Evolutionary conservation across 2,329 filamentous ascomycete genomes (phyloP).

Genomic region (Tolypocladium amazonense): DNA sequence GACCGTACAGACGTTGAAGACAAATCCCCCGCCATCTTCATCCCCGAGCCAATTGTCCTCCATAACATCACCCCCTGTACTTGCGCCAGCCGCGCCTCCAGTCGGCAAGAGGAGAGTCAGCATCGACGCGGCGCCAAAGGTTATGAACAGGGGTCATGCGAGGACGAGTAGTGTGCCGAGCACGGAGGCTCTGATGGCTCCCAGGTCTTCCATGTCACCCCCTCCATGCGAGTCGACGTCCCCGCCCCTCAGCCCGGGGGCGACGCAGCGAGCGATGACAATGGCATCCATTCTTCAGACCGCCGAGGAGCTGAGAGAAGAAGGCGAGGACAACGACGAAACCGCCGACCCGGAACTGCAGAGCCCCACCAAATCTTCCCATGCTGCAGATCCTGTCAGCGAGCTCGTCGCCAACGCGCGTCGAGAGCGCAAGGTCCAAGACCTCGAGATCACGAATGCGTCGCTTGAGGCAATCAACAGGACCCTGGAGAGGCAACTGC

Average conservation of each 20-base stretch:
- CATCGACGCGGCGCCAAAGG: slow-evolving; percentile 26
- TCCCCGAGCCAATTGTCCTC: slow-evolving; percentile 17
- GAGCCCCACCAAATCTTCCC: slow-evolving; percentile 48
- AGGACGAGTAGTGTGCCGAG: slow-evolving; percentile 28
- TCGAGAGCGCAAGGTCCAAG: slow-evolving; percentile 86
- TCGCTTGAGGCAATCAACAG: slow-evolving; percentile 92
- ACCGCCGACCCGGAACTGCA: slow-evolving; percentile 25
- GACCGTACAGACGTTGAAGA: slow-evolving; percentile 9
- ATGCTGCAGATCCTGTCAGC: slow-evolving; percentile 49
- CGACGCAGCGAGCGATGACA: slow-evolving; percentile 27
- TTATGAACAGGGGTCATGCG: slow-evolving; percentile 24
- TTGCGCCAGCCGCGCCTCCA: slow-evolving; percentile 19
- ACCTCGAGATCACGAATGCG: slow-evolving; percentile 93
- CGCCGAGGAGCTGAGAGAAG: slow-evolving; percentile 37
- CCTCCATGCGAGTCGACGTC: slow-evolving; percentile 24
- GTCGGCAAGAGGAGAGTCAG: slow-evolving; percentile 30
- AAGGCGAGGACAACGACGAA: slow-evolving; percentile 15
- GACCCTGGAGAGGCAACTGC: slow-evolving; percentile 79
- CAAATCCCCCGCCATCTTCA: slow-evolving; percentile 9
- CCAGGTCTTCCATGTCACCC: slow-evolving; percentile 21
- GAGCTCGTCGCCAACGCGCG: slow-evolving; percentile 82
- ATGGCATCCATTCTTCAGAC: slow-evolving; percentile 47
- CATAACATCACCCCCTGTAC: slow-evolving; percentile 23
- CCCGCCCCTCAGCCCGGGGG: slow-evolving; percentile 21
- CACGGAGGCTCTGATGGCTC: slow-evolving; percentile 24